phyloP scores from a whole-genome alignment of 495 filamentous ascomycete species.

The Lepidopterella palustris region DNA sequence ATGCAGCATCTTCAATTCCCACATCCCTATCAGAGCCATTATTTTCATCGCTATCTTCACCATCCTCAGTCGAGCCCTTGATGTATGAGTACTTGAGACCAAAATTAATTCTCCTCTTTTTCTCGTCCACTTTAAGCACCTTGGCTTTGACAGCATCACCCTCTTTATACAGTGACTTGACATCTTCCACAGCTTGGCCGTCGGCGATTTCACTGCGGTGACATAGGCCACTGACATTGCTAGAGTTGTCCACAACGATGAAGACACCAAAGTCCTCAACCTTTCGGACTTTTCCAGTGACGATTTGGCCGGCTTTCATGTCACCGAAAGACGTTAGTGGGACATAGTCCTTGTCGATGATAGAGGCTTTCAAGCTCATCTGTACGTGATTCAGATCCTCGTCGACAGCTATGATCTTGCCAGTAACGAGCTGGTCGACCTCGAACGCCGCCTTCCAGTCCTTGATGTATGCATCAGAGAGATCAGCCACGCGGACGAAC shows the following conservation, averaged over 20 bases:
- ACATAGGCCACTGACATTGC: constrained; percentile 84
- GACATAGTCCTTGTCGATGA: constrained; percentile 72
- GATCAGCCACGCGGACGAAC: constrained; percentile 73
- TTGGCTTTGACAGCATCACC: constrained; percentile 89
- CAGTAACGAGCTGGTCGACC: constrained; percentile 80
- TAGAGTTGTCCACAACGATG: constrained; percentile 76
- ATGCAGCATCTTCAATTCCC: constrained; percentile 13
- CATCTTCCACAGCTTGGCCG: constrained; percentile 60
- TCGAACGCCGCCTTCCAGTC: constrained; percentile 91
- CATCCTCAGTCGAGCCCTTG: constrained; percentile 51
- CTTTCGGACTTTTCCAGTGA: constrained; percentile 86
- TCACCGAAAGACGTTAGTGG: constrained; percentile 61
- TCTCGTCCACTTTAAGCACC: constrained; percentile 66
- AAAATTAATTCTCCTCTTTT: constrained; percentile 72
- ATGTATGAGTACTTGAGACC: constrained; percentile 92
- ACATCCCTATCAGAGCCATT: constrained; percentile 21
- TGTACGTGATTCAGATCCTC: constrained; percentile 61
- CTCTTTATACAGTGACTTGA: constrained; percentile 73
- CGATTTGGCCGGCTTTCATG: constrained; percentile 65
- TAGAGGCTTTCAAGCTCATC: constrained; percentile 78
- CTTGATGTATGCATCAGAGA: constrained; percentile 86
- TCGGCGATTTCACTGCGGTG: constrained; percentile 88
- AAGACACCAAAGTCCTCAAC: constrained; percentile 94
- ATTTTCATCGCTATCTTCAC: constrained; percentile 47
- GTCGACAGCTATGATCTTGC: constrained; percentile 67